Percentiles rank a stretch among this genome's conserved stretches.
phyloP scores from a whole-genome alignment of 768 basidiomycete genomes.

The Paxillus involutus region DNA sequence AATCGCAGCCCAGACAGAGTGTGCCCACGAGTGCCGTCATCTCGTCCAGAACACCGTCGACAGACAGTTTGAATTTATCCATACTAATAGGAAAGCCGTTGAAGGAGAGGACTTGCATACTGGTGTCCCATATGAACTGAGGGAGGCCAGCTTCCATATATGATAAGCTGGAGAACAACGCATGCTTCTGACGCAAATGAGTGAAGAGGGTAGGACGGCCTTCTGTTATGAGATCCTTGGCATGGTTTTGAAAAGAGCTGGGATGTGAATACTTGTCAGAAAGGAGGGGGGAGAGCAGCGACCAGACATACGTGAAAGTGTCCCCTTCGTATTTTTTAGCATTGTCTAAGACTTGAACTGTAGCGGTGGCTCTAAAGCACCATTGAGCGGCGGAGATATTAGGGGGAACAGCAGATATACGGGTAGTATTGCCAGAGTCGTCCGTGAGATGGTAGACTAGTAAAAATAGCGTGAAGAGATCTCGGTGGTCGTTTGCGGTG shows the following conservation, averaged over 20 bases:
- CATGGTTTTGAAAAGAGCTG: not conserved
- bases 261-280: not conserved
- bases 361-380: not conserved
- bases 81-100: not conserved
- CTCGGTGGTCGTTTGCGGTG: not conserved
- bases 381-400: not conserved
- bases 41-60: not conserved
- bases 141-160: not conserved
- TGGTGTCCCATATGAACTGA: not conserved
- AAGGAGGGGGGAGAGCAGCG: not conserved
- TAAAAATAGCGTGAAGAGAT: not conserved
- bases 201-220: not conserved
- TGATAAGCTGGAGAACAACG: not conserved
- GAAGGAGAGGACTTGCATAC: not conserved
- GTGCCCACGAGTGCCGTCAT: not conserved
- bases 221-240: not conserved
- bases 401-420: not conserved
- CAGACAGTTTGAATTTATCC: not conserved
- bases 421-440: not conserved
- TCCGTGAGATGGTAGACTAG: conserved; percentile 1
- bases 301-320: conserved; percentile 26
- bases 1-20: not conserved
- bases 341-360: not conserved
- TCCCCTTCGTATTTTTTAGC: conserved; percentile 34
- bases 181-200: not conserved